These are phyloP conservation scores for Curvularia lunata DNA, from an alignment of 2,329 filamentous ascomycete species.

Conservation along the genomic window DNA sequence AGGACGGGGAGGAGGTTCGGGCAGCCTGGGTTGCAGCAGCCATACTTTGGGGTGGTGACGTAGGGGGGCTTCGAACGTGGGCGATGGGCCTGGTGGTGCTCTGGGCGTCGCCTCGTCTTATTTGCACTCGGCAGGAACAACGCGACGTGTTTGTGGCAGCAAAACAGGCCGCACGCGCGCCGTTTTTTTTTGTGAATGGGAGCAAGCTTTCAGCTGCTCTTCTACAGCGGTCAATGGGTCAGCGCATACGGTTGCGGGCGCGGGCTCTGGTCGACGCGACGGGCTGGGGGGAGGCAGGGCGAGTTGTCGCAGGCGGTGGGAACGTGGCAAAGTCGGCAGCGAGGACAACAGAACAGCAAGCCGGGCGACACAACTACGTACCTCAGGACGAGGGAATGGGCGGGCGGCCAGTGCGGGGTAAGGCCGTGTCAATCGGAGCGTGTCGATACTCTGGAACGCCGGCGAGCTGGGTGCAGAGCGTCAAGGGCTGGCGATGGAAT, in stretches of 20 bases:
- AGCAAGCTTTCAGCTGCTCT: background rate
- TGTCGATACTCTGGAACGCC: conserved; percentile 23
- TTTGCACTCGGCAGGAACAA: conserved; percentile 28
- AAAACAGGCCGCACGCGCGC: conserved; percentile 22
- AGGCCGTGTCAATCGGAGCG: conserved; percentile 21
- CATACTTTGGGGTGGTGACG: conserved; percentile 47
- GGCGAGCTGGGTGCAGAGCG: conserved; percentile 26
- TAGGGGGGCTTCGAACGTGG: conserved; percentile 37
- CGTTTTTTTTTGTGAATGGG: conserved; percentile 2
- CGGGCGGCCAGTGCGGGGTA: conserved; percentile 39
- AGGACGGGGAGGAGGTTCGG: conserved; percentile 45
- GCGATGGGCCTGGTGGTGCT: conserved; percentile 39
- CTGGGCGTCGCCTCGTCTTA: conserved; percentile 20
- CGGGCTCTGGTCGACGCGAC: conserved; percentile 20
- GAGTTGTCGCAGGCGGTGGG: conserved; percentile 23
- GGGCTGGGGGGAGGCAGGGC: conserved; percentile 17
- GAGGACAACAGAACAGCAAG: conserved; percentile 25
- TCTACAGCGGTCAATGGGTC: conserved; percentile 6
- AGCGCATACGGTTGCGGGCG: conserved; percentile 21
- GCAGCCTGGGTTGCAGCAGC: conserved; percentile 45
- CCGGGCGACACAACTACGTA: conserved; percentile 33
- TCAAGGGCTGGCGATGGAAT: conserved; percentile 24
- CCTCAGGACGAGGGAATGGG: conserved; percentile 30
- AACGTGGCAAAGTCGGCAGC: conserved; percentile 32
- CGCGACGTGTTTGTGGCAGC: conserved; percentile 27